Conservation (phyloP, 495 filamentous ascomycete genomes). For the Aspergillus sparsus region DNA sequence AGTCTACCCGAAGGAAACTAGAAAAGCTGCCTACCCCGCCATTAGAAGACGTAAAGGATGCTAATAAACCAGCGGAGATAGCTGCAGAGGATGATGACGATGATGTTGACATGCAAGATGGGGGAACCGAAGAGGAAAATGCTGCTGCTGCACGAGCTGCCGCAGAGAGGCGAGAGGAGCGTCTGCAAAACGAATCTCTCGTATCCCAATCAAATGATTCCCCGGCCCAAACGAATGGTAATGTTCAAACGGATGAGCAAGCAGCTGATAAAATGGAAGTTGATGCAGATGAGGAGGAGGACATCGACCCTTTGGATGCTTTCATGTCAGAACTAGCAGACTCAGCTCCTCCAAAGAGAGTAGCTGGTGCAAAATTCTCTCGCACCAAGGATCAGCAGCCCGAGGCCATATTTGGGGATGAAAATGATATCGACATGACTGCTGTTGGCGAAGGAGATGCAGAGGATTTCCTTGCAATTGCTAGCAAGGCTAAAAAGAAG, state of each 20-base stretch:
- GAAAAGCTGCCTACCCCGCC: conserved; percentile 81
- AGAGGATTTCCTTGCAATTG: conserved; percentile 83
- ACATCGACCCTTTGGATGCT: conserved; percentile 87
- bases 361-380: conserved; percentile 42
- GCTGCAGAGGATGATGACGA: conserved; percentile 67
- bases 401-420: conserved; percentile 82
- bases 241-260: conserved; percentile 45
- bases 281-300: conserved; percentile 56
- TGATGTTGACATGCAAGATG: conserved; percentile 74
- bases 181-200: conserved; percentile 54
- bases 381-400: conserved; percentile 61
- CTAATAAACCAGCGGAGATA: conserved; percentile 59
- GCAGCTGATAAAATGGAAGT: conserved; percentile 37
- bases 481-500: conserved; percentile 87
- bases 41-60: conserved; percentile 60
- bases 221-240: conserved; percentile 36
- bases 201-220: conserved; percentile 22
- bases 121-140: conserved; percentile 81
- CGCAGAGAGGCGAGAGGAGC: conserved; percentile 72
- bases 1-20: conserved; percentile 79
- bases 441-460: conserved; percentile 70
- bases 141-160: conserved; percentile 81
- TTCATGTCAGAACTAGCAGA: conserved; percentile 87
- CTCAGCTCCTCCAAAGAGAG: conserved; percentile 45
- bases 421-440: conserved; percentile 74